phyloP scores from a whole-genome alignment of 345 rosid species.

The Orychophragmus violaceus region DNA sequence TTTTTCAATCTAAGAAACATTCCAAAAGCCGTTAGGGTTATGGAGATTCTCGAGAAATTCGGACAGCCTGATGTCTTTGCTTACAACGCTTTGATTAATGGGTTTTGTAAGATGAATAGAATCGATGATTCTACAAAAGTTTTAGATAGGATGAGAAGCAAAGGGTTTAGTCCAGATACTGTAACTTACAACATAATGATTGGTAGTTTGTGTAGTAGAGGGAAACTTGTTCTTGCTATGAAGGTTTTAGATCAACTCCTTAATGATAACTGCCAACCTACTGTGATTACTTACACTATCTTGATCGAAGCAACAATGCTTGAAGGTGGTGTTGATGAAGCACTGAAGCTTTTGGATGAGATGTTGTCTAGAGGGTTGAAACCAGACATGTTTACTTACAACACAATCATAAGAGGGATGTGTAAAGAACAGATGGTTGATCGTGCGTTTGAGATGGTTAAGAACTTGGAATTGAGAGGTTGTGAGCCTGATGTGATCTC shows the following conservation, averaged over 20 bases:
- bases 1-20: slow-evolving; percentile 48
- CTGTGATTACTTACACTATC: slow-evolving; percentile 77
- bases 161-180: slow-evolving; percentile 63
- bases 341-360: slow-evolving; percentile 75
- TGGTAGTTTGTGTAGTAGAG: slow-evolving; percentile 63
- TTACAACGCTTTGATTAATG: slow-evolving; percentile 76
- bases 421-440: slow-evolving; percentile 62
- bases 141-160: slow-evolving; percentile 61
- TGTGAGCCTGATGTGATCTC: slow-evolving; percentile 65
- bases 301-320: slow-evolving; percentile 68
- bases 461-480: slow-evolving; percentile 43
- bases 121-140: slow-evolving; percentile 53
- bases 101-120: slow-evolving; percentile 69
- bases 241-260: slow-evolving; percentile 55
- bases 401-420: slow-evolving; percentile 68
- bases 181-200: slow-evolving; percentile 81
- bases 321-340: slow-evolving; percentile 52
- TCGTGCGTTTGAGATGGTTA: slow-evolving; percentile 50
- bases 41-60: slow-evolving; percentile 65
- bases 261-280: slow-evolving; percentile 56
- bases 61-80: slow-evolving; percentile 75
- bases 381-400: slow-evolving; percentile 65
- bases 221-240: slow-evolving; percentile 58
- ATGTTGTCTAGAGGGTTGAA: slow-evolving; percentile 60
- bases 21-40: slow-evolving; percentile 57